Conservation (phyloP, 306 rosid genomes). For the Inga oerstediana region DNA sequence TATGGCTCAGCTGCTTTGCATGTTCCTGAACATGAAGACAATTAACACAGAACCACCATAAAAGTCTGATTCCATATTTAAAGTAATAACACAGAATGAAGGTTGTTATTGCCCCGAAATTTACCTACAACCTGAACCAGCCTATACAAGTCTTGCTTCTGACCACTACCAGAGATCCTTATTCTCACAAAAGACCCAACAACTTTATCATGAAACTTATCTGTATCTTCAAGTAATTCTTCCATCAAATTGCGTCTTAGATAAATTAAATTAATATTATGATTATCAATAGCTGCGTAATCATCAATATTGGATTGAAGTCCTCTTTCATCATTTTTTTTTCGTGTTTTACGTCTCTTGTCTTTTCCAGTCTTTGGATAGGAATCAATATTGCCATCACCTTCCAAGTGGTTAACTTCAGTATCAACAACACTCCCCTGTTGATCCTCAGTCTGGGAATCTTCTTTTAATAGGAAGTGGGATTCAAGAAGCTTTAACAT, state of each 20-base stretch:
- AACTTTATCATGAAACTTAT: slow-evolving; percentile 72
- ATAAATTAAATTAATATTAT: slow-evolving; percentile 89
- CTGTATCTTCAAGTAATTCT: slow-evolving; percentile 81
- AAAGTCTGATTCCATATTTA: slow-evolving; percentile 28
- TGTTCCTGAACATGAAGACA: slow-evolving; percentile 72
- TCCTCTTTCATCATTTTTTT: slow-evolving; percentile 78
- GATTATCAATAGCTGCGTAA: slow-evolving; percentile 93
- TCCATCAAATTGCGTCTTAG: slow-evolving; percentile 92
- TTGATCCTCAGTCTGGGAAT: slow-evolving; percentile 71
- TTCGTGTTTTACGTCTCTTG: slow-evolving; percentile 75
- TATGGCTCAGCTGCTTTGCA: slow-evolving; percentile 92
- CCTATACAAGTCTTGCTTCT: slow-evolving; percentile 98
- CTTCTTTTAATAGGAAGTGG: slow-evolving; percentile 88
- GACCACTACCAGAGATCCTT: slow-evolving; percentile 95
- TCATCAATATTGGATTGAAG: slow-evolving; percentile 85
- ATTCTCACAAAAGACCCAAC: slow-evolving; percentile 94
- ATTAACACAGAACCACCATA: background rate
- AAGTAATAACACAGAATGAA: slow-evolving; percentile 22
- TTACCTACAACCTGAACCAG: slow-evolving; percentile 98
- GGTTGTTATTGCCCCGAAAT: slow-evolving; percentile 32
- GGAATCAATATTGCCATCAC: slow-evolving; percentile 67
- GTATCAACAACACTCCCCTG: slow-evolving; percentile 93
- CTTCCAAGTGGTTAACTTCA: slow-evolving; percentile 80
- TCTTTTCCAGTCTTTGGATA: slow-evolving; percentile 65
- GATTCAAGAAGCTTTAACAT: slow-evolving; percentile 98